Base-by-base conservation (phyloP, 495 filamentous ascomycete genomes). In the Penicillium cosmopolitanum region DNA sequence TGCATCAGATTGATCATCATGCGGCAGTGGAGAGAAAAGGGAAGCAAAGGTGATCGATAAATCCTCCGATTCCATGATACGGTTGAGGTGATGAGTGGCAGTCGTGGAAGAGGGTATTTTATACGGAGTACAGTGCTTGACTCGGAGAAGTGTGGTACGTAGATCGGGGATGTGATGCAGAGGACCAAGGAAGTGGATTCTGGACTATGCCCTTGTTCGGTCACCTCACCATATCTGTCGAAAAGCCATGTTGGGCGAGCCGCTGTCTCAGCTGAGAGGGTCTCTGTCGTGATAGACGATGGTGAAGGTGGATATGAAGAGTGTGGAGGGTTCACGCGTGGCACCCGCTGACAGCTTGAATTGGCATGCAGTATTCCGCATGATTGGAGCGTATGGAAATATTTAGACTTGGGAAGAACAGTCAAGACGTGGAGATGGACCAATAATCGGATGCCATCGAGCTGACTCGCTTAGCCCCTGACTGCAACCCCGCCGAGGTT, bases 1-100 rank as follows among this genome's bases (percentile, higher is more conserved):
- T 68, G 56, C 62, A 70, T 70, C 63, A 66, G 53, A 70, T 66
- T 63, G 65, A 68, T 70, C 67, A 56, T 56, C 62, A 48, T 31
- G 28, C 16, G 19, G 36, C 15, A 53, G 57, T 66, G 64, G 56
- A 47, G 55, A 42, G 3, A 21, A 38, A n/a, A 53, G 55, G 53
- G 38, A 48, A 43, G 50, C 47, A 54, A 31, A 58, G 46, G 55
- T 57, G 63, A 66, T 55, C 60, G 63, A 40, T 62, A 63, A 67
- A 65, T 56, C 40, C 61, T 62, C 64, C 66, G 66, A 65, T 31
- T 34, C 36, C 25, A 21, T 55, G 53, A 53, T 50, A 57, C 54
- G 48, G 53, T 54, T 53, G 50, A 36, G 10, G 36, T 21, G 23
- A 53, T 16, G 42, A 44, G 42, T 44, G 42, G 16, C 42, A 44